Base-by-base conservation (phyloP, 1,139 yeast species). In the Pichia sp. region DNA sequence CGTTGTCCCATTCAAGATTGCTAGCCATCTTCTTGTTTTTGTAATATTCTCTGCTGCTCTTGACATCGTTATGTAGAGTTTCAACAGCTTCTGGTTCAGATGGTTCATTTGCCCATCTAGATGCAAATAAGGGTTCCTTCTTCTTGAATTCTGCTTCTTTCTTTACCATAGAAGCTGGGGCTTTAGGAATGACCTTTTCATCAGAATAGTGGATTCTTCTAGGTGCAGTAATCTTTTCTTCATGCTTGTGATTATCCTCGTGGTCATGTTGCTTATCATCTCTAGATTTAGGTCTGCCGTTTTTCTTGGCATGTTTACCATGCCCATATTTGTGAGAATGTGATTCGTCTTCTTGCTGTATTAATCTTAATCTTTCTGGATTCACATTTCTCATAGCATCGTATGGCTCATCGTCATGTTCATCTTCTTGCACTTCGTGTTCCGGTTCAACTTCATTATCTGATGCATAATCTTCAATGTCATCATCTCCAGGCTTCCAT, bases 31-130 rank as follows among this genome's bases (percentile, higher is more conserved):
- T 42, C 18, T 45, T 19, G 20, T 41, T n/a, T 38, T 37, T 38
- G 31, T 45, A 31, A 4, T 32, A 15, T 9, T 36, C 41, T 15
- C 40, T 37, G 17, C 18, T 14, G 9, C 4, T 5, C 2, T 22
- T 18, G 14, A n/a, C 20, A 22, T 20, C 22, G 7, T 34, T 28
- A 14, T 17, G 12, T 7, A 9, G 18, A 22, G 7, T 17, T 5
- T 4, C 27, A 2, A 17, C 11, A n/a, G 39, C 44, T 24, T 44
- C 33, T 12, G 38, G 17, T 7, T 3, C 45, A 15, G 44, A 46
- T 6, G 40, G 54, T 21, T 42, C 45, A 27, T 46, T 43, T 10
- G 46, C 54, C 33, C 49, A 51, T n/a, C 40, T 44, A 2, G 37
- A 38, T 22, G 17, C 38, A 15, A 41, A 28, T 30, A 42, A 31